Evolutionary conservation across 352 stramenopile genomes (phyloP).

Genomic region (Globisporangium uncinulatum): DNA sequence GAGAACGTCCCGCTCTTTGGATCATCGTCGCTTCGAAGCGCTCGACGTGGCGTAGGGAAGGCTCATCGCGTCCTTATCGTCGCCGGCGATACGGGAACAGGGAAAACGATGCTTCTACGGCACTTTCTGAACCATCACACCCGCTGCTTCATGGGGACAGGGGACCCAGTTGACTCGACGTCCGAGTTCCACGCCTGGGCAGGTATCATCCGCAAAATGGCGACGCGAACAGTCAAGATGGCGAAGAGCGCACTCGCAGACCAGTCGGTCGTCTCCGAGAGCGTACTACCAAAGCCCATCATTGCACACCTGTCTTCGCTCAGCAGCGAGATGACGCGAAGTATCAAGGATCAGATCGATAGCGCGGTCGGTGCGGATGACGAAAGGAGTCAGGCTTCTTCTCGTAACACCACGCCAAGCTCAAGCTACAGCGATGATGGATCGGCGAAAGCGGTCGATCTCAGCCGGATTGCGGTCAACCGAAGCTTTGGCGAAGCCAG

Average conservation of each 20-base stretch:
- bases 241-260: neutral
- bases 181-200: conserved; percentile 57
- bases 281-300: neutral
- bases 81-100: conserved; percentile 50
- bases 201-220: conserved; percentile 38
- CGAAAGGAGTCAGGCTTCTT: neutral
- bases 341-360: neutral
- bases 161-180: conserved; percentile 50
- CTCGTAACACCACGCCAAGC: too few relatives aligned
- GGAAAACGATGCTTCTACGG: conserved; percentile 62
- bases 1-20: conserved; percentile 45
- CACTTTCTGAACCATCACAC: conserved; percentile 48
- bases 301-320: neutral
- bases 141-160: conserved; percentile 46
- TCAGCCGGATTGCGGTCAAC: neutral
- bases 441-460: neutral
- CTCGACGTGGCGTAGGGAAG: neutral
- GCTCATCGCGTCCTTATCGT: conserved; percentile 45
- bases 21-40: conserved; percentile 14
- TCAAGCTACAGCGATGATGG: too few relatives aligned
- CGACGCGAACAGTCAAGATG: conserved; percentile 27
- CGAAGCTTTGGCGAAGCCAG: neutral
- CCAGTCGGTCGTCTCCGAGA: conserved; percentile 1
- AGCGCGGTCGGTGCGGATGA: neutral
- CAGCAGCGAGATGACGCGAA: neutral